phyloP scores from a whole-genome alignment of 768 basidiomycete species.

The Tephrocybe sp. region DNA sequence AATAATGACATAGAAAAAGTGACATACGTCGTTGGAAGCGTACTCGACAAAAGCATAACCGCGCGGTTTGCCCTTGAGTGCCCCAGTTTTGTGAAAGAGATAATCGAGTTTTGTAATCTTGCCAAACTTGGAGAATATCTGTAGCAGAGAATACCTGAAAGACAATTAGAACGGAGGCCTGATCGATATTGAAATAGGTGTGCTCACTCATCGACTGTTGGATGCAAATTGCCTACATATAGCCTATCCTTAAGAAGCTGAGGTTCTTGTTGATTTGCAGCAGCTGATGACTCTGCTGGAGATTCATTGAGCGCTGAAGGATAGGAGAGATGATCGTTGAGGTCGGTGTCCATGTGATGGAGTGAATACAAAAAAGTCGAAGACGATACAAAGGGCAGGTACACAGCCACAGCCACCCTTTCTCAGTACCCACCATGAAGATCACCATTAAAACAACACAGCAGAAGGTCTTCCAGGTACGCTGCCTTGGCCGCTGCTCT shows the following conservation, averaged over 20 bases:
- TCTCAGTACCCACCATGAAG: conserved; percentile 58
- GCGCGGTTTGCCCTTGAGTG: conserved; percentile 85
- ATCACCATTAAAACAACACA: conserved; percentile 94
- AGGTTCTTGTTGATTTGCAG: conserved; percentile 22
- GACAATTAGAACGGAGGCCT: background rate
- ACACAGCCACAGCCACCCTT: conserved; percentile 10
- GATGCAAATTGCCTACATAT: conserved; percentile 87
- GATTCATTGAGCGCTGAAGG: conserved; percentile 18
- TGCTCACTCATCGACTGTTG: conserved; percentile 81
- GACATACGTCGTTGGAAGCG: conserved; percentile 72
- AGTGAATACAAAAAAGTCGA: background rate
- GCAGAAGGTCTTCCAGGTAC: conserved; percentile 85
- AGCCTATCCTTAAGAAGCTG: conserved; percentile 66
- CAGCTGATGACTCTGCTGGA: conserved; percentile 16
- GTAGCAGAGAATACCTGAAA: conserved; percentile 78
- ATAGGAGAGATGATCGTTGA: conserved; percentile 21
- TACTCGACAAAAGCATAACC: conserved; percentile 97
- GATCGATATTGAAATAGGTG: background rate
- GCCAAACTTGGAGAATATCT: conserved; percentile 89
- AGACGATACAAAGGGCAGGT: background rate
- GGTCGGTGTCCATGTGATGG: conserved; percentile 1
- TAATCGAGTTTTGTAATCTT: conserved; percentile 92
- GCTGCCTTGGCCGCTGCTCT: conserved; percentile 10
- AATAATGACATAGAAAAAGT: conserved; percentile 10
- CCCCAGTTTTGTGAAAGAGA: conserved; percentile 91